Conservation (phyloP, 768 basidiomycete species). For the Rhizopogon vesiculosus region DNA sequence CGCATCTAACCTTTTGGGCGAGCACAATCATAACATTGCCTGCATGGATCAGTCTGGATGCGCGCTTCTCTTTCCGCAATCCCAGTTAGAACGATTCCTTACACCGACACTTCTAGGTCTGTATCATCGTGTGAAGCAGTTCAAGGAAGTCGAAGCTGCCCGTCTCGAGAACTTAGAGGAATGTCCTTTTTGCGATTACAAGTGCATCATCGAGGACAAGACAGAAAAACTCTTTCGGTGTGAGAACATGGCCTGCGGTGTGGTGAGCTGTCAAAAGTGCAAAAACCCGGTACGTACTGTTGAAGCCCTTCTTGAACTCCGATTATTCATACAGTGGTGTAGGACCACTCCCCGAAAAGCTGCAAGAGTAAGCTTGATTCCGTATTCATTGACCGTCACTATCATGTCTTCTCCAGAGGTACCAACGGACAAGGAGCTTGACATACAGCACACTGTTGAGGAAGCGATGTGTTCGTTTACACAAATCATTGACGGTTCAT, state of each 20-base stretch:
- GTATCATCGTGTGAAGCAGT: slow-evolving; percentile 65
- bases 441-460: slow-evolving; percentile 75
- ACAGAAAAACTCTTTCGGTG: slow-evolving; percentile 49
- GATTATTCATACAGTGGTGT: background rate
- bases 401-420: slow-evolving; percentile 43
- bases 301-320: too few relatives aligned
- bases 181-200: slow-evolving; percentile 83
- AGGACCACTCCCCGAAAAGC: slow-evolving; percentile 80
- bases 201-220: slow-evolving; percentile 57
- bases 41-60: slow-evolving; percentile 77
- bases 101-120: slow-evolving; percentile 53
- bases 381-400: background rate
- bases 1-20: slow-evolving; percentile 54
- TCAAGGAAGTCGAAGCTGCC: slow-evolving; percentile 68
- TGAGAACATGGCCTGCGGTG: slow-evolving; percentile 57
- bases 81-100: slow-evolving; percentile 60
- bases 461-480: slow-evolving; percentile 82
- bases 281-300: slow-evolving; percentile 49
- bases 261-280: slow-evolving; percentile 69
- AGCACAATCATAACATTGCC: slow-evolving; percentile 46
- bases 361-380: slow-evolving; percentile 53
- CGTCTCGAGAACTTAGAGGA: slow-evolving; percentile 72
- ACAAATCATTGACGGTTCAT: background rate
- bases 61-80: slow-evolving; percentile 51
- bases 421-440: slow-evolving; percentile 68